Percentiles rank a stretch among this genome's conserved stretches.
Conservation (phyloP, 257 asterid genomes). For the Jacaranda copaia region DNA sequence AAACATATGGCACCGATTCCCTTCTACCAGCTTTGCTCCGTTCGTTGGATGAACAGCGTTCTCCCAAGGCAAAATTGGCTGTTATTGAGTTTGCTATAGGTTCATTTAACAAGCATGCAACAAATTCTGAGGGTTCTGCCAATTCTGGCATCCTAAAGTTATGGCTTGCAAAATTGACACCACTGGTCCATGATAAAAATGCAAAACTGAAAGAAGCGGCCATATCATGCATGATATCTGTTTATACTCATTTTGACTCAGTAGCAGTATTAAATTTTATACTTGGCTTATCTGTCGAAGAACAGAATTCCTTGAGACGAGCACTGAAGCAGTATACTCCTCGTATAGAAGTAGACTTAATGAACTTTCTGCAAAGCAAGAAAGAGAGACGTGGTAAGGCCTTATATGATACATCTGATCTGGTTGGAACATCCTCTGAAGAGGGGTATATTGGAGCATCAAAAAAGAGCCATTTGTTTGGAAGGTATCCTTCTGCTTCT, state of each 20-base stretch:
- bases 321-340: constrained; percentile 98
- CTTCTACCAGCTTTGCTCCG: constrained; percentile 96
- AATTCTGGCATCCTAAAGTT: constrained; percentile 92
- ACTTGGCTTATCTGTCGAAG: constrained; percentile 94
- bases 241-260: constrained; percentile 87
- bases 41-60: constrained; percentile 97
- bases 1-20: constrained; percentile 91
- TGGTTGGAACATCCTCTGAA: constrained; percentile 90
- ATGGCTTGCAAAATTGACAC: constrained; percentile 93
- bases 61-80: constrained; percentile 98
- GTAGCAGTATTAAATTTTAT: constrained; percentile 80
- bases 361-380: constrained; percentile 94
- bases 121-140: constrained; percentile 81
- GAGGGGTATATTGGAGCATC: constrained; percentile 80
- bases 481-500: constrained; percentile 94
- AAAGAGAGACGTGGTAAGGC: constrained; percentile 91
- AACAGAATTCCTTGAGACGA: constrained; percentile 92
- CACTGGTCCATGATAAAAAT: constrained; percentile 91
- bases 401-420: constrained; percentile 85
- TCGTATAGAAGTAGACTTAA: constrained; percentile 96
- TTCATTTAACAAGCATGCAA: constrained; percentile 85
- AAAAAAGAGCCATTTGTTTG: constrained; percentile 73
- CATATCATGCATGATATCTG: constrained; percentile 87
- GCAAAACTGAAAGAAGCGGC: constrained; percentile 95
- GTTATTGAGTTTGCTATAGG: constrained; percentile 93